Base-by-base conservation (phyloP, 441 rosid species). In the Biscutella laevigata region DNA sequence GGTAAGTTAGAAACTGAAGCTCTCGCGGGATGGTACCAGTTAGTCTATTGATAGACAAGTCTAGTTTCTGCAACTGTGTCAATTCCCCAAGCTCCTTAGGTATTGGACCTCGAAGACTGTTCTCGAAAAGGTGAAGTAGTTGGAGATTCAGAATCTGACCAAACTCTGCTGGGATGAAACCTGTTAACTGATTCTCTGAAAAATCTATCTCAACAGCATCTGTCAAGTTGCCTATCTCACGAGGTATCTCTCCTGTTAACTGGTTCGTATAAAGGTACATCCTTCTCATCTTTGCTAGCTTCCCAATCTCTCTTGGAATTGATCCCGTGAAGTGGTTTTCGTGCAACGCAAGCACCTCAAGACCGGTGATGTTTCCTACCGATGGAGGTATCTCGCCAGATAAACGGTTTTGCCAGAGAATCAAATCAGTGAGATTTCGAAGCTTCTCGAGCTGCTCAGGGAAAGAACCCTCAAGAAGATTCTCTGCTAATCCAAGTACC, bases 401-500 rank as follows among this genome's bases (percentile, higher is more conserved):
- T 45, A 79, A 46, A 29, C 59, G 55, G 68, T 79, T 79, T 68
- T 71, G 74, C 79, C 79, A 76, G 38, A 79, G 72, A 33, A 74
- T 72, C 59, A 79, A 51, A 8, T 62, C 73, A 38, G 76, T 74
- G 6, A 79, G 74, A 25, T 70, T 74, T 11, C 3, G 40, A 59
- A 79, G 79, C 58, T 50, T 57, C 37, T 61, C 59, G n/a, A 76
- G 71, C 66, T 74, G 70, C 32, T 25, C 52, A 22, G 81, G 84
- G 43, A 79, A 74, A 62, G 65, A 42, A 40, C 79, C 84, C 53
- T 76, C 76, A 2, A 79, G 71, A 25, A 67, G 59, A 66, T 76
- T 76, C 61, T 79, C 82, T 19, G 84, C 77, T 62, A 76, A 51
- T 13, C 84, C 84, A 42, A 79, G 57, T 56, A 76, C 69, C 77